These are phyloP conservation scores for Podaxis carcinomalis DNA, from an alignment of 768 basidiomycete genomes.

Conservation along the genomic window DNA sequence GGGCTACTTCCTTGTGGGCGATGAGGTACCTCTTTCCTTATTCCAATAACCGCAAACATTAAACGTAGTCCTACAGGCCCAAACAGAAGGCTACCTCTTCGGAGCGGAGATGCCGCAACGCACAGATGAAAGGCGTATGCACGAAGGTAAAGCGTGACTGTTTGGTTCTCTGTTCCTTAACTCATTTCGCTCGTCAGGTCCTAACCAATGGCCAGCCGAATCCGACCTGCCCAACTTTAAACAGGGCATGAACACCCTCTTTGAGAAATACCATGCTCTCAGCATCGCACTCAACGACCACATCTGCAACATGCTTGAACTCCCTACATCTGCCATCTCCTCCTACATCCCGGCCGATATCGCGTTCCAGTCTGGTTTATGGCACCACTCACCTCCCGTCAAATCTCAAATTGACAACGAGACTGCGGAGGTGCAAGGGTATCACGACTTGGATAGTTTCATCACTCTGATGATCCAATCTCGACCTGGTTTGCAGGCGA, in stretches of 20 bases:
- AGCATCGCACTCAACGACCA: not conserved
- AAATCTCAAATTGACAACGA: too few species aligned
- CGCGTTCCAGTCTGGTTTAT: not conserved
- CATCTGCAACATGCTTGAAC: not conserved
- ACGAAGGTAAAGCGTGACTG: not conserved
- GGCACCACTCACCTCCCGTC: not conserved
- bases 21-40: not conserved
- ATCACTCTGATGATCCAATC: constrained; percentile 1
- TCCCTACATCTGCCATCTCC: not conserved
- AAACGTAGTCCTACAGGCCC: not conserved
- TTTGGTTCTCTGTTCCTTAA: not conserved
- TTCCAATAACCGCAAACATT: not conserved
- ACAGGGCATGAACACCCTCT: not conserved
- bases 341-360: not conserved
- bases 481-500: not conserved
- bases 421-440: not conserved
- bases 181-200: not conserved
- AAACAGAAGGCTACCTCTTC: constrained; percentile 1
- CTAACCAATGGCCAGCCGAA: constrained; percentile 4
- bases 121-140: not conserved
- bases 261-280: not conserved
- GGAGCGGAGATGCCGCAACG: not conserved
- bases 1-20: not conserved
- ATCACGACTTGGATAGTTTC: constrained; percentile 4
- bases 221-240: constrained; percentile 1